Evolutionary conservation across 768 basidiomycete species (phyloP).

Genomic region (Botryobasidium botryosum): DNA sequence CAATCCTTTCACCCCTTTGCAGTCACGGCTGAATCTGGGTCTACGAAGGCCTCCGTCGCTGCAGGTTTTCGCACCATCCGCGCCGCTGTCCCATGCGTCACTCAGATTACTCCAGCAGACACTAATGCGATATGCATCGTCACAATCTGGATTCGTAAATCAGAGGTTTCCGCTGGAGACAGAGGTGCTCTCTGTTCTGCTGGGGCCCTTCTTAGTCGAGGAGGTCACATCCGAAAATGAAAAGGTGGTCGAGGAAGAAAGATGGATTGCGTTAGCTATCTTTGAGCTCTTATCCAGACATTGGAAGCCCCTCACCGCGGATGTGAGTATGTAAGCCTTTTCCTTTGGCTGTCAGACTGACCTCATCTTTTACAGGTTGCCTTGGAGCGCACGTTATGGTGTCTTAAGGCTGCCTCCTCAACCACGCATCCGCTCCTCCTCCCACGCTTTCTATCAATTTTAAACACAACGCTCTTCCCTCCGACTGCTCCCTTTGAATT

Average conservation of each 20-base stretch:
- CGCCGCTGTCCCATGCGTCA: slow-evolving; percentile 20
- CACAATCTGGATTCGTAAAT: slow-evolving; percentile 3
- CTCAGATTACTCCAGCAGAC: slow-evolving; percentile 30
- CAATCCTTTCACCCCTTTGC: neutral
- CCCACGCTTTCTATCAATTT: slow-evolving; percentile 31
- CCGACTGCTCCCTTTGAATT: slow-evolving; percentile 19
- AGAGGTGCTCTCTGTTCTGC: slow-evolving; percentile 39
- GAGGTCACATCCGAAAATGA: neutral
- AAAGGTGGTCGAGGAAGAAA: slow-evolving; percentile 31
- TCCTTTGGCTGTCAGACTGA: neutral
- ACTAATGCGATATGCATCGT: slow-evolving; percentile 31
- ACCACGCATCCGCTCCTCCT: slow-evolving; percentile 25
- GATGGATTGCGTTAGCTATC: slow-evolving; percentile 36
- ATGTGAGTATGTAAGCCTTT: slow-evolving; percentile 26
- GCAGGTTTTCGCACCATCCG: slow-evolving; percentile 19
- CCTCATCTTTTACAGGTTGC: slow-evolving; percentile 21
- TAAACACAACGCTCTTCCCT: slow-evolving; percentile 30
- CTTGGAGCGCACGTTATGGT: slow-evolving; percentile 53
- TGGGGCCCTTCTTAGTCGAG: slow-evolving; percentile 25
- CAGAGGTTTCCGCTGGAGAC: slow-evolving; percentile 28
- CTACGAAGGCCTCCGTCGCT: slow-evolving; percentile 30
- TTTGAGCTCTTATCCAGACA: slow-evolving; percentile 41
- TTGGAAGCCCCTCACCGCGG: slow-evolving; percentile 35
- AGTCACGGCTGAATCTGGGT: slow-evolving; percentile 16
- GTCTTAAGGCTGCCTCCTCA: slow-evolving; percentile 40